These are phyloP conservation scores for Podaxis pistillaris DNA, from an alignment of 768 basidiomycete genomes.

Conservation along the genomic window DNA sequence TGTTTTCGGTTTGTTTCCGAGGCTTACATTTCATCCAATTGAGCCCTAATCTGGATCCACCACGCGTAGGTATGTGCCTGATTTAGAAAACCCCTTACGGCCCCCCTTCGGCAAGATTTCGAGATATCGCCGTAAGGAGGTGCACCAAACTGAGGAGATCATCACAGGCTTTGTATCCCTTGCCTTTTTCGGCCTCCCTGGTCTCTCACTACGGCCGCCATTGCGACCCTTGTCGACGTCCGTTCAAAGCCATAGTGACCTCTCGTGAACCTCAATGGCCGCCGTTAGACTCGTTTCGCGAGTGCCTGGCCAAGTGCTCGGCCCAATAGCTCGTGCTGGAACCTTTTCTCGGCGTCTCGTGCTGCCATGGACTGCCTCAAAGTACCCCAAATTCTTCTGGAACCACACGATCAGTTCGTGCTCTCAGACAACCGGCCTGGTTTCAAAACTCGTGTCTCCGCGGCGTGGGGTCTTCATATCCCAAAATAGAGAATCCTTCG, in stretches of 20 bases:
- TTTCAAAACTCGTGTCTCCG: slow-evolving; percentile 8
- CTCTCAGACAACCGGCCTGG: slow-evolving; percentile 7
- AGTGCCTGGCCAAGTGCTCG: not conserved
- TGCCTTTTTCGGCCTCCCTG: slow-evolving; percentile 18
- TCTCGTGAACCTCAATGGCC: slow-evolving; percentile 11
- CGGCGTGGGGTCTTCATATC: slow-evolving; percentile 7
- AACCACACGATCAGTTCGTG: slow-evolving; percentile 4
- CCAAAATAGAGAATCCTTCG: slow-evolving; percentile 26
- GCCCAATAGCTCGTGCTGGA: not conserved
- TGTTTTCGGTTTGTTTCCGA: slow-evolving; percentile 35
- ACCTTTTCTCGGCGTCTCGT: not conserved
- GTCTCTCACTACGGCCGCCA: slow-evolving; percentile 27
- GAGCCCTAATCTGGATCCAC: slow-evolving; percentile 39
- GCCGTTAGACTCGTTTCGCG: slow-evolving; percentile 8
- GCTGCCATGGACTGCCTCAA: slow-evolving; percentile 3
- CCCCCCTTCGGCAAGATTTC: slow-evolving; percentile 46
- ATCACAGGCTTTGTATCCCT: slow-evolving; percentile 31
- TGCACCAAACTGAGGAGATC: slow-evolving; percentile 35
- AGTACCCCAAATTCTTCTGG: not conserved
- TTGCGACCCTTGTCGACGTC: slow-evolving; percentile 23
- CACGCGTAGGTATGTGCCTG: slow-evolving; percentile 33
- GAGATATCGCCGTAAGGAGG: slow-evolving; percentile 34
- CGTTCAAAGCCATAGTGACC: slow-evolving; percentile 29
- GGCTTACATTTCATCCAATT: slow-evolving; percentile 29
- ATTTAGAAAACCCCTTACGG: slow-evolving; percentile 19